These are phyloP conservation scores for Citrus maxima DNA, from an alignment of 345 rosid genomes.

Conservation along the genomic window DNA sequence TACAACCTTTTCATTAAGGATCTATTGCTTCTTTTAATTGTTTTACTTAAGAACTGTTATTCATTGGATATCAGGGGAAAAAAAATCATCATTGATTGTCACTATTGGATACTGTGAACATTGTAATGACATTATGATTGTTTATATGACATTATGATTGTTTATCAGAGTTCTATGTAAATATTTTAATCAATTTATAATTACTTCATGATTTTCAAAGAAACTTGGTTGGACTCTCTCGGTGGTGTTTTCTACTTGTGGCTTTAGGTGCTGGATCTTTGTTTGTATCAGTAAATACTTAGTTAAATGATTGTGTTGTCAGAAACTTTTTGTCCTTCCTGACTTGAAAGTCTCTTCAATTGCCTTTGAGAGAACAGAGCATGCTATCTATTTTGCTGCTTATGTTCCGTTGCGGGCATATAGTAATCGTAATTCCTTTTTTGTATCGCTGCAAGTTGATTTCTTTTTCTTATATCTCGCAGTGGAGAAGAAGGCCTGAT, in stretches of 20 bases:
- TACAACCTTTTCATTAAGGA: neutral
- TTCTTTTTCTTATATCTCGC: constrained; percentile 1
- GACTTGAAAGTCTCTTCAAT: neutral
- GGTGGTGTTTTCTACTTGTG: neutral
- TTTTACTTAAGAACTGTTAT: neutral
- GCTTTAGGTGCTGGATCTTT: neutral
- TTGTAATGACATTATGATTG: neutral
- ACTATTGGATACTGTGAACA: neutral
- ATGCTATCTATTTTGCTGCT: constrained; percentile 4
- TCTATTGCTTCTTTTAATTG: neutral
- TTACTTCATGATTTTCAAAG: neutral
- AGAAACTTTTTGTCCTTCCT: neutral
- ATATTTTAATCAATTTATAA: neutral
- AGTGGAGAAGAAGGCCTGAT: neutral
- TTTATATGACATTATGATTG: neutral
- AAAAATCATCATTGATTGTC: neutral
- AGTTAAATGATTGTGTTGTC: neutral
- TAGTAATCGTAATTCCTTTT: neutral
- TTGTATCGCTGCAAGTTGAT: neutral
- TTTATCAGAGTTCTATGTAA: neutral
- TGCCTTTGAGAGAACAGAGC: constrained; percentile 16
- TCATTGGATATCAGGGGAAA: neutral
- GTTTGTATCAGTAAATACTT: neutral
- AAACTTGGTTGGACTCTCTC: neutral
- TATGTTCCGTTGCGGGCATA: constrained; percentile 4